phyloP scores from a whole-genome alignment of 2,329 filamentous ascomycete species.

The Dissoconium aciculare region DNA sequence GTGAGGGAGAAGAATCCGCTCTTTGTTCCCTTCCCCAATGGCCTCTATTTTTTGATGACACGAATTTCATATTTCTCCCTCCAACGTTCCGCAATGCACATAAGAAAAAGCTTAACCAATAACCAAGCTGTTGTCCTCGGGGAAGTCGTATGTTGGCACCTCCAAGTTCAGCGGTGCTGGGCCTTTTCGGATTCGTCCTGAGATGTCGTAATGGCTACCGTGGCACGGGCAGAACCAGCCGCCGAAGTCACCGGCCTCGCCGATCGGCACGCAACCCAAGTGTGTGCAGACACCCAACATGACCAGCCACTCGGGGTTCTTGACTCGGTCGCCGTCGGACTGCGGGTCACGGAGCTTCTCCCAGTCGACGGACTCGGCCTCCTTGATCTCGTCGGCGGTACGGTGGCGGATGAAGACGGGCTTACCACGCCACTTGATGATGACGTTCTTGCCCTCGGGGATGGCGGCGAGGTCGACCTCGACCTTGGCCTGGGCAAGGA shows the following conservation, averaged over 20 bases:
- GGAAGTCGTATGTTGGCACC: slow-evolving; percentile 83
- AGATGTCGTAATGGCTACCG: slow-evolving; percentile 99
- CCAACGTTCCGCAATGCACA: no score
- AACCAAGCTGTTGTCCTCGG: slow-evolving; percentile 71
- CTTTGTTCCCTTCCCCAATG: no score
- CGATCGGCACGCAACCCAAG: slow-evolving; percentile 96
- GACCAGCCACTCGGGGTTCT: slow-evolving; percentile 97
- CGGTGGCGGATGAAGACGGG: slow-evolving; percentile 99
- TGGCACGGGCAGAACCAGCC: slow-evolving; percentile 99
- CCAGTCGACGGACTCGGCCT: slow-evolving; percentile 81
- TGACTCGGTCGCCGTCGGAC: slow-evolving; percentile 77
- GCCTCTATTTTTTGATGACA: no score
- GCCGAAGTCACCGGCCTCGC: slow-evolving; percentile 93
- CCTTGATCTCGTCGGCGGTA: slow-evolving; percentile 79
- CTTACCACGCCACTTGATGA: slow-evolving; percentile 99
- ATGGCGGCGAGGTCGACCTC: slow-evolving; percentile 87
- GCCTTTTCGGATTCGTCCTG: slow-evolving; percentile 92
- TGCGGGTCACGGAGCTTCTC: slow-evolving; percentile 79
- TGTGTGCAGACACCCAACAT: slow-evolving; percentile 99
- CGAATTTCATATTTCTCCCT: no score
- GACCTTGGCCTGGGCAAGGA: slow-evolving; percentile 98
- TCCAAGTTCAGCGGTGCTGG: slow-evolving; percentile 96
- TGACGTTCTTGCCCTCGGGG: slow-evolving; percentile 99
- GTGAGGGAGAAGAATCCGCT: no score
- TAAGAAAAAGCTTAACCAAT: slow-evolving; percentile 94